Percentiles rank a stretch among this genome's conserved stretches.
phyloP scores from a whole-genome alignment of 345 rosid genomes.

The Mallotus nudiflorus region DNA sequence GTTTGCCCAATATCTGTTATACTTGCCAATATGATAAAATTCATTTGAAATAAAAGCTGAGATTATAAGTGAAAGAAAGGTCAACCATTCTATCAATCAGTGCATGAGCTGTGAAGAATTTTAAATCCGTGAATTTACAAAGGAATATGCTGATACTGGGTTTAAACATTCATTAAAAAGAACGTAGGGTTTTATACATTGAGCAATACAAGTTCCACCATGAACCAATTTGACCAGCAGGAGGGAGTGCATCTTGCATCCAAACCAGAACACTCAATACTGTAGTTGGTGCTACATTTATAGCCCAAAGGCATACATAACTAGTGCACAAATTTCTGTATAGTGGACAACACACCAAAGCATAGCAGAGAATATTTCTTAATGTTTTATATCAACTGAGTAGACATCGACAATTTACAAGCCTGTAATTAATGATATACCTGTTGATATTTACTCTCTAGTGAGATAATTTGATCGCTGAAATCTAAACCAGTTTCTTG shows the following conservation, averaged over 20 bases:
- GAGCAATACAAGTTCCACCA: background rate
- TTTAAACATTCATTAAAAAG: no score
- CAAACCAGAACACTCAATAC: background rate
- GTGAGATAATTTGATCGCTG: slow-evolving; percentile 68
- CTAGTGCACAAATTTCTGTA: no score
- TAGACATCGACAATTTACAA: no score
- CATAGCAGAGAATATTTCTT: background rate
- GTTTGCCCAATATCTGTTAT: background rate
- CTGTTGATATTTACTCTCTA: slow-evolving; percentile 87
- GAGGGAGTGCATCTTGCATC: background rate
- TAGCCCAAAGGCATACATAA: background rate
- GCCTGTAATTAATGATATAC: slow-evolving; percentile 26
- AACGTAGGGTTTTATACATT: no score
- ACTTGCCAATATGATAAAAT: background rate
- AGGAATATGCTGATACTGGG: background rate
- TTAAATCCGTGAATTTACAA: background rate
- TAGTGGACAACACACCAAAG: background rate
- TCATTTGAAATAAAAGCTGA: background rate
- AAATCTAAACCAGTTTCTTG: slow-evolving; percentile 90
- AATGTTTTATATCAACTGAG: background rate
- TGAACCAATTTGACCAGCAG: background rate
- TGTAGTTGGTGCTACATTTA: no score
- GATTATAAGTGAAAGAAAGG: background rate
- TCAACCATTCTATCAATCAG: background rate
- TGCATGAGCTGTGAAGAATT: background rate